Conservation (phyloP, 2,329 filamentous ascomycete genomes). For the Penicillium sp. region DNA sequence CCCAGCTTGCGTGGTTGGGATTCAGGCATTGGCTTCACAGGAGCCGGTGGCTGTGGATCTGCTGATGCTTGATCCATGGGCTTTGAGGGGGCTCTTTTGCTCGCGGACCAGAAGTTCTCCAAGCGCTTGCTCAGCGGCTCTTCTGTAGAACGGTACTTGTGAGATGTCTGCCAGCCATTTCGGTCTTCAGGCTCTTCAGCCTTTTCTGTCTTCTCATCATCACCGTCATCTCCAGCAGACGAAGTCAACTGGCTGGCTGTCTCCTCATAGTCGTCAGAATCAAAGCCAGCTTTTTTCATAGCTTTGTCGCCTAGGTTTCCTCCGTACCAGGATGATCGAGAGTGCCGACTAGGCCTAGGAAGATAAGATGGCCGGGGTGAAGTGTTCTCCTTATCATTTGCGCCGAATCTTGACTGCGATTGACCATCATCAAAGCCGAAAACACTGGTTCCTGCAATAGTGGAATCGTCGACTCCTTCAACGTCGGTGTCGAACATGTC, state of each 20-base stretch:
- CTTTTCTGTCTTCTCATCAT: conserved; percentile 27
- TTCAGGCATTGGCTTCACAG: conserved; percentile 15
- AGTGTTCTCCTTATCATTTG: conserved; percentile 19
- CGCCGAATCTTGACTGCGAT: conserved; percentile 19
- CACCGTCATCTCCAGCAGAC: conserved; percentile 20
- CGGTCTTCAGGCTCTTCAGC: conserved; percentile 23
- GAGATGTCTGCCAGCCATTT: conserved; percentile 27
- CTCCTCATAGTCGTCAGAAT: conserved; percentile 31
- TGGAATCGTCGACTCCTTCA: conserved; percentile 42
- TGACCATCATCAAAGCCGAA: conserved; percentile 31
- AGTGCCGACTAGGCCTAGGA: conserved; percentile 23
- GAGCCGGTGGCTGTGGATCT: conserved; percentile 16
- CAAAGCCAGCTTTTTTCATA: conserved; percentile 35
- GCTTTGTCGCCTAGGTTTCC: conserved; percentile 30
- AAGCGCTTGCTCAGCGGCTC: conserved; percentile 36
- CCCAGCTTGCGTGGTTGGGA: conserved; percentile 22
- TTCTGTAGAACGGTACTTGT: conserved; percentile 25
- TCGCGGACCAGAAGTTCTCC: conserved; percentile 38
- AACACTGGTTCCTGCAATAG: conserved; percentile 38
- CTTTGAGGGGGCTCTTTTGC: conserved; percentile 24
- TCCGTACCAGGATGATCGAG: conserved; percentile 31
- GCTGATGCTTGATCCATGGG: conserved; percentile 15
- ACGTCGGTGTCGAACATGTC: conserved; percentile 44
- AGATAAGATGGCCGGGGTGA: conserved; percentile 22
- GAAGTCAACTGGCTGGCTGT: conserved; percentile 30